Evolutionary conservation across 2,329 filamentous ascomycete genomes (phyloP), one percentile per base, ranked within the genome.

Genomic region (Emmonsiellopsis sp.): DNA sequence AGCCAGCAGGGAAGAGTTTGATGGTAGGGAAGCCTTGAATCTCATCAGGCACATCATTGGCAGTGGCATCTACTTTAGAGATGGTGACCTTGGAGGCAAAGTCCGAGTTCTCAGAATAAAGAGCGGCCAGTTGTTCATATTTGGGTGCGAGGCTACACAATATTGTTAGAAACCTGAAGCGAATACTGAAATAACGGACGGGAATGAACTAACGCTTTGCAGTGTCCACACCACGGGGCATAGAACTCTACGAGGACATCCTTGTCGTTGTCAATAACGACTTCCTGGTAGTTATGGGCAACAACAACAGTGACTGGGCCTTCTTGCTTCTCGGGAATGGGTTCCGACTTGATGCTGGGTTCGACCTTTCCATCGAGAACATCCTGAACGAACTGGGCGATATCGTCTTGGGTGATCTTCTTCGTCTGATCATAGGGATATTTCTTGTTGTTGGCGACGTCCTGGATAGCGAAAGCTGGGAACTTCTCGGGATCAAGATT

Each of bases 161-260:
- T 40, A 36, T 47, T 40, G 53, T 61, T 48, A 53, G 37, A 21
- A 13, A 40, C 13, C n/a, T 17, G n/a, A 27, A 27, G 44, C 14
- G 21, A 55, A 36, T 34, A 17, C 33, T 44, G 33, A 53, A 53
- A 50, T 46, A 46, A 49, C 56, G 46, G 57, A 47, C 27, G 34
- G 7, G 32, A 34, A 17, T 45, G 31, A 42, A 70, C 74, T 67
- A 70, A 78, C 74, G 81, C 75, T 71, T 85, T 85, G 81, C 82
- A 85, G 74, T 85, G 82, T 68, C 82, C 82, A 64, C 82, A 85
- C 82, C 82, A 85, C 60, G 93, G 93, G 56, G 93, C 93, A 77
- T 98, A 98, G 79, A 95, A 97, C 79, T 98, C 93, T 60, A 98
- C 76, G 61, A 98, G 82, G 55, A 98, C 93, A 73, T 98, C 93